Evolutionary conservation across 2,329 filamentous ascomycete species (phyloP), one percentile per base, ranked within the genome.

Genomic region (Neofusicoccum cordaticola): DNA sequence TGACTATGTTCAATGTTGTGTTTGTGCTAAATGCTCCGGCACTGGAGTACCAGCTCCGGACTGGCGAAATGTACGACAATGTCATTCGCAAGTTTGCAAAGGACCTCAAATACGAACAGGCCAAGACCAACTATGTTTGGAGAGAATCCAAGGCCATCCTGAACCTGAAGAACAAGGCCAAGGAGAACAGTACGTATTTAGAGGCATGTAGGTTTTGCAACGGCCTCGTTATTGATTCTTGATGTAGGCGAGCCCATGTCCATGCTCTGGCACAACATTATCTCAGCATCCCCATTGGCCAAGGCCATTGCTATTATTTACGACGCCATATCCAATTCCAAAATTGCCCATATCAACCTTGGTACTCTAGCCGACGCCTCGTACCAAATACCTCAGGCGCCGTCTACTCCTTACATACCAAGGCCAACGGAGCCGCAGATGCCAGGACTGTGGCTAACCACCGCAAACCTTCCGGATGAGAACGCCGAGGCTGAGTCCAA

Each of bases 1-100:
- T 98, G 91, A 93, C 89, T 67, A 98, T 98, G 94, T 99, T 99
- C 79, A 96, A 97, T 75, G 86, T 97, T 11, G 93, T 98, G 27
- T 98, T 98, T 75, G 91, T 97, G 58, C 81, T 97, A 68, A 90
- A 92, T 69, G 91, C 93, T 2, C 89, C 89, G 57, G 87, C 89
- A 61, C 83, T 93, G 64, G 91, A 97, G 73, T 88, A 90, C 68
- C 90, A 91, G 64, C 83, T 81, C 72, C 81, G 86, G 12, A 81
- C 96, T 51, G 86, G 90, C 48, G 91, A 96, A 68, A 88, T 97
- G 73, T 97, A 97, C 75, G 85, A 91, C 62, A 91, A 97, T 74
- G 89, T 98, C 44, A 90, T 93, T 68, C 95, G 93, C 76, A 96
- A 96, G 77, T 89, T 97, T 71, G 93, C 93, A 73, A 96, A 94